These are phyloP conservation scores for Bidens hawaiensis DNA, from an alignment of 140 eudicot genomes.

Conservation along the genomic window DNA sequence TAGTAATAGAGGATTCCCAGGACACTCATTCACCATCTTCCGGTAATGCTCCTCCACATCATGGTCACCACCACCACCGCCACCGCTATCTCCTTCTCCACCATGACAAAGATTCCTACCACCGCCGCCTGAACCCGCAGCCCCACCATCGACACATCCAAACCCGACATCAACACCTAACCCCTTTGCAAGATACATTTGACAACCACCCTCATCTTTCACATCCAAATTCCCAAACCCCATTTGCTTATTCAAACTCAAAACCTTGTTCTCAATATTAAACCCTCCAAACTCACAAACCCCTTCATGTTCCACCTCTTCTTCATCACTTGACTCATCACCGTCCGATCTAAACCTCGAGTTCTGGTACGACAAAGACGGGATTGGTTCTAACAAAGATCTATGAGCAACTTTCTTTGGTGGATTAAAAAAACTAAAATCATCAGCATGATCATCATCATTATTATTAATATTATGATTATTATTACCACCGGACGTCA, in stretches of 20 bases:
- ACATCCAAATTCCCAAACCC: constrained; percentile 20
- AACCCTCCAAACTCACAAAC: constrained; percentile 11
- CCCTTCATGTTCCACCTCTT: constrained; percentile 21
- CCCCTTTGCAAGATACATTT: constrained; percentile 78
- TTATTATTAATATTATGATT: not conserved
- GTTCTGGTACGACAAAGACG: constrained; percentile 48
- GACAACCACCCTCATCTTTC: constrained; percentile 28
- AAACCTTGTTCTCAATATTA: constrained; percentile 9
- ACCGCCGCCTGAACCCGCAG: constrained; percentile 29
- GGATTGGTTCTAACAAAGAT: constrained; percentile 60
- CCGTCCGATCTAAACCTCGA: constrained; percentile 28
- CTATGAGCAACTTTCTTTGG: constrained; percentile 37
- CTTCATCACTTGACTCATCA: constrained; percentile 37
- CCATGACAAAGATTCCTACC: constrained; percentile 38
- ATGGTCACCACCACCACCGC: constrained; percentile 26
- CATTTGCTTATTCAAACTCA: constrained; percentile 30
- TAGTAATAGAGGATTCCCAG: constrained; percentile 54
- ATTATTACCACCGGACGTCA: constrained; percentile 1
- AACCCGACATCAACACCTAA: constrained; percentile 46
- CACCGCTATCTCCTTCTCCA: constrained; percentile 20
- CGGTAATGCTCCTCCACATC: constrained; percentile 63
- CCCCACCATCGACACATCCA: constrained; percentile 28
- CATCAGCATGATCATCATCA: constrained; percentile 25
- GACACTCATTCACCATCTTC: constrained; percentile 69
- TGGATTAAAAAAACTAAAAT: constrained; percentile 26